These are phyloP conservation scores for Chaetomiaceae sp. DNA, from an alignment of 2,329 filamentous ascomycete species.

Conservation along the genomic window DNA sequence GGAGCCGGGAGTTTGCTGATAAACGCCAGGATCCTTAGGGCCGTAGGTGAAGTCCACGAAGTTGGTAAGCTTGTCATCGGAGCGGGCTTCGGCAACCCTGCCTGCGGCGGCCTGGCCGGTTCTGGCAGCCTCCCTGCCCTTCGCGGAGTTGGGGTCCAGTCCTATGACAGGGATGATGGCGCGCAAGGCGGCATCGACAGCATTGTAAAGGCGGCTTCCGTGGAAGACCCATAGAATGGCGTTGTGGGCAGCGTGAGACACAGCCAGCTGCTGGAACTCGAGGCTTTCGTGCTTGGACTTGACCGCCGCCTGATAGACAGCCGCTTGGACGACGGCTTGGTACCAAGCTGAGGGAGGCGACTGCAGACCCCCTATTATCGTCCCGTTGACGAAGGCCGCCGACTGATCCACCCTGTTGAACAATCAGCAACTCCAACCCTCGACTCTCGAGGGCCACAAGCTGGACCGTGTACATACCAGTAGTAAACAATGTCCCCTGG, in stretches of 20 bases:
- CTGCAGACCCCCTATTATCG: conserved; percentile 22
- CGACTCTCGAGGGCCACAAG: too few relatives aligned
- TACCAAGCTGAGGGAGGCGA: conserved; percentile 22
- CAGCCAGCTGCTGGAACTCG: conserved; percentile 25
- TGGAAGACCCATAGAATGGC: conserved; percentile 24
- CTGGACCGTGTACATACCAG: too few relatives aligned
- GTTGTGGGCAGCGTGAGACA: conserved; percentile 26
- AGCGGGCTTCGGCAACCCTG: conserved; percentile 21
- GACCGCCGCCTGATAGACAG: conserved; percentile 23
- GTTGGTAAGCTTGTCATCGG: conserved; percentile 22
- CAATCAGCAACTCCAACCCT: too few relatives aligned
- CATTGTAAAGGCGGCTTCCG: conserved; percentile 22
- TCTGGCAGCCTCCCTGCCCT: conserved; percentile 17
- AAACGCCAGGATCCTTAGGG: conserved; percentile 18
- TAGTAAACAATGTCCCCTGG: conserved; percentile 25
- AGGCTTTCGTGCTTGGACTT: conserved; percentile 20
- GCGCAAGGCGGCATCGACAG: conserved; percentile 20
- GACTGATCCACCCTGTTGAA: conserved; percentile 23
- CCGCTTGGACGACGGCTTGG: conserved; percentile 19
- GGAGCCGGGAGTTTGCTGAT: conserved; percentile 20
- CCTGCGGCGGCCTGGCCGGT: conserved; percentile 18
- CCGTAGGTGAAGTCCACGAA: conserved; percentile 23
- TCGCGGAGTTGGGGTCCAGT: conserved; percentile 17
- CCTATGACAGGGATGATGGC: conserved; percentile 22
- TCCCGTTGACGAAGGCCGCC: conserved; percentile 21